Evolutionary conservation across 106 monocot species (phyloP), one percentile per base, ranked within the genome.

Genomic region (Apostasia shenzhenica): DNA sequence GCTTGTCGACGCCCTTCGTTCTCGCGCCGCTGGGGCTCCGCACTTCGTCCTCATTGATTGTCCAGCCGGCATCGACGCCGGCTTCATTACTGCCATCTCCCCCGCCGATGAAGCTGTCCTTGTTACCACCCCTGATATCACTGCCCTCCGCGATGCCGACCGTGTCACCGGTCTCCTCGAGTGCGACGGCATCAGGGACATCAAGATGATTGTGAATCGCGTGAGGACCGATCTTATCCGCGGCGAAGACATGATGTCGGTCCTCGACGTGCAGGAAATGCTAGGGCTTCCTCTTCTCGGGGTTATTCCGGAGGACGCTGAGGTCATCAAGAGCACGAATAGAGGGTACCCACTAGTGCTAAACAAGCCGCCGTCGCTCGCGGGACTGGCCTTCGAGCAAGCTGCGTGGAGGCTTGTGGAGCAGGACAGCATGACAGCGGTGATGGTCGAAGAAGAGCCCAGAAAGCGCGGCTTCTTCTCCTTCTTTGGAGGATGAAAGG

Each of bases 181-280:
- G 70, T 95, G 95, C 50, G 95, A 95, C 54, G 95, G 95, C 42
- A 92, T 92, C 51, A 76, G 78, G 53, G 95, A 95, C 70, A 86
- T 95, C 70, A 95, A 95, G 78, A 95, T 95, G 83, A 70, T 95
- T 12, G 95, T 95, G 0, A 95, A 95, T 69, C 69, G 95, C 3
- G 92, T 95, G 0, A 63, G 95, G 58, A 82, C 84, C 4, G 95
- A 95, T 53, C 63, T 95, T 38, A 86, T 95, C 49, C 70, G 71
- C 26, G 91, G 91, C 6, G 91, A 95, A 63, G 95, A 95, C 62
- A 95, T 95, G 95, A 95, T 95, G 95, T 92, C 91, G 4, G 91
- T 91, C 38, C 80, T 95, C 6, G 95, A 95, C 50, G 91, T 95
- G 59, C 95, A 95, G 63, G 95, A 95, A 68, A 95, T 95, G 95